Evolutionary conservation across 1,284 basidiomycete species (phyloP).

Genomic region (Albatrellus sp.): DNA sequence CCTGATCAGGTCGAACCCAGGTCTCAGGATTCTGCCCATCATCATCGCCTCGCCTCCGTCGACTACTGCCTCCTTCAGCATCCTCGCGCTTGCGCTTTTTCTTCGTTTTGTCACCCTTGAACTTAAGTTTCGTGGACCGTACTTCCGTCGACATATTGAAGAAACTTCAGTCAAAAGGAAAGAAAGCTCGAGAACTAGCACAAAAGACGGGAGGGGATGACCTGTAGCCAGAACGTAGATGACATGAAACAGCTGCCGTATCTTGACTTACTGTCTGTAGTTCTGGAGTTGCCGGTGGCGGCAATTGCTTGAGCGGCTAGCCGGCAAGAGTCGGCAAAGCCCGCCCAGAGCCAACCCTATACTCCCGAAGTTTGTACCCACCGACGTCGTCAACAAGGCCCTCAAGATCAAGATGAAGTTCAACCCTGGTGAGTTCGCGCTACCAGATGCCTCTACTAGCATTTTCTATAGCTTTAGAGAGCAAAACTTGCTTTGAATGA

Average conservation of each 20-base stretch:
- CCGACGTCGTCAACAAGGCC: slow-evolving; percentile 33
- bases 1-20: slow-evolving; percentile 66
- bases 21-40: slow-evolving; percentile 56
- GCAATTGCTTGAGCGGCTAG: no score
- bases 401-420: slow-evolving; percentile 71
- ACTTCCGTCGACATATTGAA: slow-evolving; percentile 34
- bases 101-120: slow-evolving; percentile 77
- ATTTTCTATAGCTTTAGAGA: slow-evolving; percentile 14
- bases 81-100: slow-evolving; percentile 66
- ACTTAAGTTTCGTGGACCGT: slow-evolving; percentile 64
- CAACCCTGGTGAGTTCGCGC: slow-evolving; percentile 55
- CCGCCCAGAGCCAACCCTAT: slow-evolving; percentile 8
- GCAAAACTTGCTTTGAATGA: slow-evolving; percentile 16
- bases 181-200: background rate
- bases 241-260: background rate
- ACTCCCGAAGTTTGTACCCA: slow-evolving; percentile 6
- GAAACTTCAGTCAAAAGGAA: slow-evolving; percentile 1
- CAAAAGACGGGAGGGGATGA: background rate
- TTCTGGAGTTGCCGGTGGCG: no score
- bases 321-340: background rate
- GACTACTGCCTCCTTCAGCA: slow-evolving; percentile 26
- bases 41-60: slow-evolving; percentile 34
- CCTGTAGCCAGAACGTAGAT: no score
- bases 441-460: slow-evolving; percentile 9
- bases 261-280: background rate